Percentiles rank a stretch among this genome's conserved stretches.
These are phyloP conservation scores for Castanopsis chinensis DNA, from an alignment of 306 rosid species.

Conservation along the genomic window DNA sequence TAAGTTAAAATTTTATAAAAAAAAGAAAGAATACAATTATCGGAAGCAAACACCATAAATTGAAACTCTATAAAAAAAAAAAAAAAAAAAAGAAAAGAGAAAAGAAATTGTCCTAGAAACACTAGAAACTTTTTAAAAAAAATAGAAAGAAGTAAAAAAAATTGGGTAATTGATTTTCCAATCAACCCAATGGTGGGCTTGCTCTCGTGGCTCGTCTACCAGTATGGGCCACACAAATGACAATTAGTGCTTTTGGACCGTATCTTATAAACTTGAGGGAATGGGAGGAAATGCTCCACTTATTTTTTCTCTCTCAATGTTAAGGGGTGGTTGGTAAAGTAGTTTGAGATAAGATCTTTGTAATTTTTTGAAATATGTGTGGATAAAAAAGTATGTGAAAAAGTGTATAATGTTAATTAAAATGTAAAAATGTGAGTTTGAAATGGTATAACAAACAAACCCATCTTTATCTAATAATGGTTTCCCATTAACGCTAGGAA, in stretches of 20 bases:
- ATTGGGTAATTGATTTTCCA: neutral
- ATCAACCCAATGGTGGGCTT: neutral
- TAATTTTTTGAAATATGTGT: no score
- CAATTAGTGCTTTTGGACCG: neutral
- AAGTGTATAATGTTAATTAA: no score
- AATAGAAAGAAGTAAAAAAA: neutral
- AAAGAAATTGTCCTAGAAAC: neutral
- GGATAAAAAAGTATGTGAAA: no score
- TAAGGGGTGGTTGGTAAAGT: no score
- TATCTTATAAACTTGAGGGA: neutral
- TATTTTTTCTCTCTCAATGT: neutral
- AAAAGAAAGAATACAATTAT: fast-evolving
- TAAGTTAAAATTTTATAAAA: fast-evolving
- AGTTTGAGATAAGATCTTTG: no score
- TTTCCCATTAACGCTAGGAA: neutral
- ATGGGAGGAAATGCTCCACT: neutral
- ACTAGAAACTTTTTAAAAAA: no score
- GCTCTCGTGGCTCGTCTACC: neutral
- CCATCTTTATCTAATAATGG: no score
- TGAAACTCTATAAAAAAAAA: no score
- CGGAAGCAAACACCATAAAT: fast-evolving
- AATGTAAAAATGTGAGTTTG: no score
- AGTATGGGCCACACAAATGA: neutral
- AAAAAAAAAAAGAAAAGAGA: no score
- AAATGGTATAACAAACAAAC: no score